Evolutionary conservation across 148 eudicot genomes (phyloP), one percentile per base, ranked within the genome.

Genomic region (Cornus controversa): DNA sequence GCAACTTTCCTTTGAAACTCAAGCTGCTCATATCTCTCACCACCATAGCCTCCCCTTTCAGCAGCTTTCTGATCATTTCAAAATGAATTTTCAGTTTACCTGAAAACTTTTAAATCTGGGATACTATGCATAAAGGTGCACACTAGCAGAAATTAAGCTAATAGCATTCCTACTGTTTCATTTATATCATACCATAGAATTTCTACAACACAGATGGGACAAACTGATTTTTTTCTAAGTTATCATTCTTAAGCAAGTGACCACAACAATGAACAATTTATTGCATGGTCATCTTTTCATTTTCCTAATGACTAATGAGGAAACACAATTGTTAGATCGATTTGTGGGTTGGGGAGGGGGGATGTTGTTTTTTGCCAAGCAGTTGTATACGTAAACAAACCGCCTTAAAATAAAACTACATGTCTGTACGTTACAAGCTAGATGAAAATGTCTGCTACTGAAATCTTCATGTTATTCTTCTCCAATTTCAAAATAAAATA

Each of bases 11-110:
- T 92, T 75, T 96, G 98, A 75, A 96, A 96, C 77, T 93, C 98
- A 82, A 93, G 97, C 76, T 84, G 91, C 84, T 93, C 99, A 10
- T 93, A 96, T 80, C 99, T 86, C 85, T 96, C 99, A n/a, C 81
- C 92, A 69, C 99, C 98, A 82, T 93, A 96, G 28, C 98, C 99
- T 75, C 99, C 97, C 85, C 99, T 88, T 84, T 93, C 97, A 22
- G 98, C 93, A 83, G 99, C 99, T 92, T 91, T 88, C 99, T 96
- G 84, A 73, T 50, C 36, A 70, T 54, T 77, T 70, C 22, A 62
- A 70, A 65, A 24, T 24, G 45, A 60, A 11, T 40, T 77, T 72
- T 67, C 67, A 69, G 63, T 66, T 34, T 50, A 63, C 70, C n/a
- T 0, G 66, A 67, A 42, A 80, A 40, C 71, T 28, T 15, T 50